These are phyloP conservation scores for Yarrowia sp. DNA, from an alignment of 805 yeast genomes.

Conservation along the genomic window DNA sequence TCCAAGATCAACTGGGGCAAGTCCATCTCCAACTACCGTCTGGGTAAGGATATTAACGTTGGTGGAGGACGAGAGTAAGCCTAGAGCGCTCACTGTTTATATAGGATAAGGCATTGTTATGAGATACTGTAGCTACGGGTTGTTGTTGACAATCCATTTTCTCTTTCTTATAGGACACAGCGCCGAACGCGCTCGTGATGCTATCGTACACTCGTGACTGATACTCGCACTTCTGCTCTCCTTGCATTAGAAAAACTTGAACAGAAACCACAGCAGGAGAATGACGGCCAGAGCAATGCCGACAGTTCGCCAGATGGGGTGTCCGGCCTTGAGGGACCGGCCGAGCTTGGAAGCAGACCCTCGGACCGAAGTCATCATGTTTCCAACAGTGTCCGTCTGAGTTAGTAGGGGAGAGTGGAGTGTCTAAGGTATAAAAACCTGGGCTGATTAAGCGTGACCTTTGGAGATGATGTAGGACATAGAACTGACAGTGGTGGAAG, in stretches of 20 bases:
- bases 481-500: too few species aligned
- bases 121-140: background rate
- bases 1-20: conserved; percentile 93
- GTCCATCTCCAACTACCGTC: conserved; percentile 81
- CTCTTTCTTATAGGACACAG: too few species aligned
- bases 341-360: conserved; percentile 51
- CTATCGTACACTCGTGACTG: too few species aligned
- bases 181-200: conserved; percentile 6
- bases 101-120: background rate
- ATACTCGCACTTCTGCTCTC: background rate
- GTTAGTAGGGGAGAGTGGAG: conserved; percentile 34
- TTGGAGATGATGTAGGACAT: too few species aligned
- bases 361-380: conserved; percentile 48
- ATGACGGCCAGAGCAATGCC: conserved; percentile 53
- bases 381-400: conserved; percentile 49
- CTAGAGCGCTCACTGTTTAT: background rate
- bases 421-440: too few species aligned
- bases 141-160: background rate
- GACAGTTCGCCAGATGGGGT: conserved; percentile 57
- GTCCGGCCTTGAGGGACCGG: conserved; percentile 57
- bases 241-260: conserved; percentile 44
- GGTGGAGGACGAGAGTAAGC: conserved; percentile 15
- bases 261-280: conserved; percentile 55
- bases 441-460: too few species aligned
- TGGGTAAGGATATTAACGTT: conserved; percentile 49